phyloP scores from a whole-genome alignment of 2,329 filamentous ascomycete genomes.

The Falciphora oryzae region DNA sequence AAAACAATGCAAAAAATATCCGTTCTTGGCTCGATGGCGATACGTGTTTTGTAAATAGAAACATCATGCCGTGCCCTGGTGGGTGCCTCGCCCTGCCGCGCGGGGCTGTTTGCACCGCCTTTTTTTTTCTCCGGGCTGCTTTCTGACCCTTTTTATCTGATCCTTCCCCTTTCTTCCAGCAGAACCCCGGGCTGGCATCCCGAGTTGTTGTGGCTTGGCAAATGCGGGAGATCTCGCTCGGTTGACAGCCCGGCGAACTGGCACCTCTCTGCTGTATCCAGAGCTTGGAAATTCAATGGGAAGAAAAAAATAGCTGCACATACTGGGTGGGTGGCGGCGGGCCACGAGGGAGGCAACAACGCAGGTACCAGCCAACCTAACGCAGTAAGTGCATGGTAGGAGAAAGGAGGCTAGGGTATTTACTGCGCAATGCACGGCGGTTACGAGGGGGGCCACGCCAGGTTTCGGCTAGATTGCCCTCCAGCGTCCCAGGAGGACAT shows the following conservation, averaged over 20 bases:
- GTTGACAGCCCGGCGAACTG: background rate
- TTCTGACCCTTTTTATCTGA: no score
- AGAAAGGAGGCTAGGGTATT: background rate
- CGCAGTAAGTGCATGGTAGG: background rate
- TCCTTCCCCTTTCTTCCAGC: background rate
- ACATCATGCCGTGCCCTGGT: background rate
- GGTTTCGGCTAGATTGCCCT: background rate
- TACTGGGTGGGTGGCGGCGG: background rate
- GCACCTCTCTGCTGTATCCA: background rate
- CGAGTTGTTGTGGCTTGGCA: background rate
- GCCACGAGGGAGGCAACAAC: background rate
- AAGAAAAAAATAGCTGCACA: background rate
- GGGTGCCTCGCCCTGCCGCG: background rate
- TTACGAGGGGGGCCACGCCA: background rate
- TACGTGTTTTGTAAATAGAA: background rate
- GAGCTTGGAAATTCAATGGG: no score
- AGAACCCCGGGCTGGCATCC: no score
- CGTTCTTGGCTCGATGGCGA: background rate
- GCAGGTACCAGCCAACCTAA: background rate
- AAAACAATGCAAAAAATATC: background rate
- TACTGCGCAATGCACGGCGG: background rate
- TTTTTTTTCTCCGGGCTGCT: background rate
- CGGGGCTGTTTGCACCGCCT: background rate
- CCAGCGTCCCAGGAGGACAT: background rate
- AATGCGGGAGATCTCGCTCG: background rate